A percentile compares a stretch with the other conserved stretches of the same genome.
Evolutionary conservation across 176 grass and related monocot genomes (phyloP).

Genomic region (Bonia amplexicaulis): DNA sequence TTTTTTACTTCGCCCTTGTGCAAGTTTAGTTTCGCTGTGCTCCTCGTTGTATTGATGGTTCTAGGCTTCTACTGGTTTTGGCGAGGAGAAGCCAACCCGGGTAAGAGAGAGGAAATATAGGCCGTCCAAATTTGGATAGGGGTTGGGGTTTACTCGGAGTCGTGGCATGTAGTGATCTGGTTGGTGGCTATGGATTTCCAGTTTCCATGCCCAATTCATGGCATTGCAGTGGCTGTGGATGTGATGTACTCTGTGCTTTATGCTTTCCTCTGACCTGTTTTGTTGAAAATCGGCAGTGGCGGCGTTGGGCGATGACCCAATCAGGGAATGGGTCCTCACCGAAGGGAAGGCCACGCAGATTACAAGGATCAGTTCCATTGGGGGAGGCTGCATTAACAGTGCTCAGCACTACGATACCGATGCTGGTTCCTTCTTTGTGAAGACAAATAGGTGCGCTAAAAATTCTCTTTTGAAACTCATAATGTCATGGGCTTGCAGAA

Average conservation of each 20-base stretch:
- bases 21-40: background rate
- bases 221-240: background rate
- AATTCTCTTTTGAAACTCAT: background rate
- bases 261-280: background rate
- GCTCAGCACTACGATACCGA: slow-evolving; percentile 79
- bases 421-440: slow-evolving; percentile 78
- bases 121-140: background rate
- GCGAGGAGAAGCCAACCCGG: background rate
- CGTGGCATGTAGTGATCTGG: background rate
- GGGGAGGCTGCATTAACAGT: slow-evolving; percentile 74
- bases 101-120: background rate
- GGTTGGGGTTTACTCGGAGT: background rate
- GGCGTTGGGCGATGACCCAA: slow-evolving; percentile 56
- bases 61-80: background rate
- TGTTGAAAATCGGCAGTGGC: slow-evolving; percentile 45
- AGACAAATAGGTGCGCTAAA: slow-evolving; percentile 63
- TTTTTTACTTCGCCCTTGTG: background rate
- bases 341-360: slow-evolving; percentile 89
- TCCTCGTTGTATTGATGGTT: background rate
- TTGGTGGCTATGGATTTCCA: background rate
- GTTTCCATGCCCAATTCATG: background rate
- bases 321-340: slow-evolving; percentile 85
- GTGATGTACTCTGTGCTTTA: no score
- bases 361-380: slow-evolving; percentile 65
- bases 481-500: background rate